Evolutionary conservation across 805 yeast genomes (phyloP).

Genomic region (Cyberlindnera samutprakarnensis): DNA sequence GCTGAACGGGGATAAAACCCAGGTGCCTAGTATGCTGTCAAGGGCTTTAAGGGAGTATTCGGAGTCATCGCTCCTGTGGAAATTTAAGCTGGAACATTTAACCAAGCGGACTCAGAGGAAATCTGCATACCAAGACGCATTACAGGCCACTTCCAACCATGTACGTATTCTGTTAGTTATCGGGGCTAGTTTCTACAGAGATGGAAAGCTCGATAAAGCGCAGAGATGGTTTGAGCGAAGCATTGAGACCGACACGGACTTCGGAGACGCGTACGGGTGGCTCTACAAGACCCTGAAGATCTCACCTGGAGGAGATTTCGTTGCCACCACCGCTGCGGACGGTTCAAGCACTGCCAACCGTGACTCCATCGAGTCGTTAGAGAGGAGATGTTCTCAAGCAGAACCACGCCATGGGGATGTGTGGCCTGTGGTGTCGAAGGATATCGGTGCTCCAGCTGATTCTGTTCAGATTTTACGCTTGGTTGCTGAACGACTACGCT

Average conservation of each 20-base stretch:
- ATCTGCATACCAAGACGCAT: slow-evolving; percentile 60
- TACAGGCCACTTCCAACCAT: slow-evolving; percentile 56
- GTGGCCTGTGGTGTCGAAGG: slow-evolving; percentile 50
- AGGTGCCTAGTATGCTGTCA: slow-evolving; percentile 47
- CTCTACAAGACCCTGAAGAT: slow-evolving; percentile 31
- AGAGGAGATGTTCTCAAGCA: slow-evolving; percentile 30
- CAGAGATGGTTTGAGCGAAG: slow-evolving; percentile 71
- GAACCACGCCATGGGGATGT: slow-evolving; percentile 55
- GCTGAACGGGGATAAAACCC: slow-evolving; percentile 36
- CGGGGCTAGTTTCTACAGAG: slow-evolving; percentile 61
- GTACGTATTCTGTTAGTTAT: slow-evolving; percentile 52
- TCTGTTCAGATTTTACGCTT: slow-evolving; percentile 32
- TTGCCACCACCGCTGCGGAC: slow-evolving; percentile 16
- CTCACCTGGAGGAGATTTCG: too few relatives aligned
- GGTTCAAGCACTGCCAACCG: slow-evolving; percentile 20
- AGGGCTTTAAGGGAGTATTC: slow-evolving; percentile 57
- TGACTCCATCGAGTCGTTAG: slow-evolving; percentile 30
- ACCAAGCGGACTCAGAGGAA: slow-evolving; percentile 44
- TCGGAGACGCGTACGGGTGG: slow-evolving; percentile 80
- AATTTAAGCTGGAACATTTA: slow-evolving; percentile 40
- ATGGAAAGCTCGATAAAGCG: slow-evolving; percentile 57
- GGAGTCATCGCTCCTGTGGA: slow-evolving; percentile 56
- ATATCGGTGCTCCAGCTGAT: slow-evolving; percentile 30
- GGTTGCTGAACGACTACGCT: slow-evolving; percentile 10
- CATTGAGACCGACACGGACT: slow-evolving; percentile 40